These are phyloP conservation scores for Terfezia claveryi DNA, from an alignment of 495 filamentous ascomycete genomes.

Conservation along the genomic window DNA sequence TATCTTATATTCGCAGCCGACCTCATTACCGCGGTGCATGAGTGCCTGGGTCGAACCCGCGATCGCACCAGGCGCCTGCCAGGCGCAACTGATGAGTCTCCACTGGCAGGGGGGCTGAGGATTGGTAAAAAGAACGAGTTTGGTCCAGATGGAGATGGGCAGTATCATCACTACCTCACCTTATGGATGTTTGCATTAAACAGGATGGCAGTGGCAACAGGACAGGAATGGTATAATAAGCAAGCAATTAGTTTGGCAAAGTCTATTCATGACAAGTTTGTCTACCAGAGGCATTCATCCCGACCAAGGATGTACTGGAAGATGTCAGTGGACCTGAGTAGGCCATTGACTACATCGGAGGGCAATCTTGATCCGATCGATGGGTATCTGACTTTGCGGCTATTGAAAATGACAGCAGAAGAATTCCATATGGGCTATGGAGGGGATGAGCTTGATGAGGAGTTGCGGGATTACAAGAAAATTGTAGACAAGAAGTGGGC, in stretches of 20 bases:
- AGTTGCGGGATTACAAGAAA: conserved; percentile 36
- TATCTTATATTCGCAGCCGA: conserved; percentile 33
- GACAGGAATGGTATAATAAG: conserved; percentile 29
- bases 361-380: conserved; percentile 41
- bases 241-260: conserved; percentile 35
- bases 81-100: conserved; percentile 32
- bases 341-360: conserved; percentile 30
- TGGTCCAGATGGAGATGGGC: conserved; percentile 38
- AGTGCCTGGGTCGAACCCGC: conserved; percentile 19
- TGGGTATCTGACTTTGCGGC: conserved; percentile 34
- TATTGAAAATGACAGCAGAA: conserved; percentile 29
- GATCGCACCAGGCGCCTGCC: conserved; percentile 29
- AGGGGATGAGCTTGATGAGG: conserved; percentile 20
- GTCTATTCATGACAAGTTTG: conserved; percentile 36
- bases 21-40: conserved; percentile 28
- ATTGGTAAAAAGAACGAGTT: conserved; percentile 35
- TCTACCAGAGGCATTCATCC: conserved; percentile 10
- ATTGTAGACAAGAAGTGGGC: conserved; percentile 31
- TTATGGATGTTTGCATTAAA: conserved; percentile 54
- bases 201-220: conserved; percentile 31
- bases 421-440: background rate
- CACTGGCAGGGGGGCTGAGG: conserved; percentile 37
- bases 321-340: conserved; percentile 31
- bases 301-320: conserved; percentile 40
- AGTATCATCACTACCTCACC: conserved; percentile 48